These are phyloP conservation scores for Nepenthes alata DNA, from an alignment of 179 eudicot genomes.

Conservation along the genomic window DNA sequence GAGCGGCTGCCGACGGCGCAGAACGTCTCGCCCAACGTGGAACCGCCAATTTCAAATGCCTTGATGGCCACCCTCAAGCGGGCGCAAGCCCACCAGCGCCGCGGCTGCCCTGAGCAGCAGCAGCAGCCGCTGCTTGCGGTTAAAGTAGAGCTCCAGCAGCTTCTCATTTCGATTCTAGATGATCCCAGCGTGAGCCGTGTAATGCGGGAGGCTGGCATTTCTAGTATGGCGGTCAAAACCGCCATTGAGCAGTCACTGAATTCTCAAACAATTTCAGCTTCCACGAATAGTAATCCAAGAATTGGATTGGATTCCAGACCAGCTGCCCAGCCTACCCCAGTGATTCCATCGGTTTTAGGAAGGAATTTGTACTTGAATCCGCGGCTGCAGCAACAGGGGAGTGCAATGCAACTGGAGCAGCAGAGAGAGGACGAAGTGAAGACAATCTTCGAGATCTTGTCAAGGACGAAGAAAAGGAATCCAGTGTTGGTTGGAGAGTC, in stretches of 20 bases:
- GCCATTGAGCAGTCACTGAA: conserved; percentile 50
- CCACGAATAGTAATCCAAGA: background rate
- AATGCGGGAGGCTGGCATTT: conserved; percentile 69
- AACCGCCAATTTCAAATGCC: conserved; percentile 58
- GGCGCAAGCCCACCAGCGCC: conserved; percentile 71
- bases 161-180: conserved; percentile 57
- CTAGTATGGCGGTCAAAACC: conserved; percentile 73
- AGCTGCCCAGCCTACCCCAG: conserved; percentile 12
- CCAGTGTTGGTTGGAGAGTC: conserved; percentile 69
- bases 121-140: conserved; percentile 74
- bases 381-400: conserved; percentile 19
- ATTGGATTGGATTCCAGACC: conserved; percentile 22
- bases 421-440: conserved; percentile 41
- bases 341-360: conserved; percentile 10
- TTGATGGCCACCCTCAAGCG: conserved; percentile 71
- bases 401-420: conserved; percentile 8
- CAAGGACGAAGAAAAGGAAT: conserved; percentile 35
- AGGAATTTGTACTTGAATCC: conserved; percentile 60
- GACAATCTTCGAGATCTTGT: conserved; percentile 40
- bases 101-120: conserved; percentile 64
- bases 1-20: conserved; percentile 42
- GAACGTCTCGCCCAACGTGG: background rate
- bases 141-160: conserved; percentile 71
- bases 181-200: conserved; percentile 83
- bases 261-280: background rate